Percentiles rank a stretch among this genome's conserved stretches.
Conservation (phyloP, 202 grass and related monocot genomes). For the Setaria italica region DNA sequence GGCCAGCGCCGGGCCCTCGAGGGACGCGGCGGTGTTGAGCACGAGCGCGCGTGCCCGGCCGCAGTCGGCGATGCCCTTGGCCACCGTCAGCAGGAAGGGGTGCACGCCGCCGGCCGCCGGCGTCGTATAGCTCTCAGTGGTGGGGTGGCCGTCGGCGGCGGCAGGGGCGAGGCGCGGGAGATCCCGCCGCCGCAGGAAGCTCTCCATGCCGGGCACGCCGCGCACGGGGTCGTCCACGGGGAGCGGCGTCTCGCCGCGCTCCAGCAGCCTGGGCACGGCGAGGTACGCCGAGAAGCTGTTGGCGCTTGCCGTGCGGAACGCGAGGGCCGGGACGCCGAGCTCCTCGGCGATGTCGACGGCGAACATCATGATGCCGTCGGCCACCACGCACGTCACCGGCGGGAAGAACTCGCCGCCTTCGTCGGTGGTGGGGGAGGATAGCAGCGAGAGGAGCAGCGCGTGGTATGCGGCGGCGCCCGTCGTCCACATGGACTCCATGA, state of each 20-base stretch:
- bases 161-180: not conserved
- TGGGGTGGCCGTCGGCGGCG: not conserved
- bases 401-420: not conserved
- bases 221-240: not conserved
- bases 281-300: slow-evolving; percentile 46
- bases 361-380: not conserved
- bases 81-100: not conserved
- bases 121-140: not conserved
- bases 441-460: not conserved
- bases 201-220: not conserved
- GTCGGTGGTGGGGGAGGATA: not conserved
- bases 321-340: slow-evolving; percentile 17
- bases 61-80: not conserved
- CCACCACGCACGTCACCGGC: not conserved
- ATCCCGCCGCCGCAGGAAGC: not conserved
- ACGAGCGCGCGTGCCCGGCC: not conserved
- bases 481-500: not conserved
- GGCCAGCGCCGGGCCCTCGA: not conserved
- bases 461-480: not conserved
- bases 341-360: not conserved
- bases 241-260: slow-evolving; percentile 13
- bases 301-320: slow-evolving; percentile 50
- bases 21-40: not conserved
- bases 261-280: slow-evolving; percentile 44
- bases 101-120: not conserved